Percentiles rank a stretch among this genome's conserved stretches.
Conservation (phyloP, 1,284 basidiomycete genomes). For the Apiotrichum montevideense region DNA sequence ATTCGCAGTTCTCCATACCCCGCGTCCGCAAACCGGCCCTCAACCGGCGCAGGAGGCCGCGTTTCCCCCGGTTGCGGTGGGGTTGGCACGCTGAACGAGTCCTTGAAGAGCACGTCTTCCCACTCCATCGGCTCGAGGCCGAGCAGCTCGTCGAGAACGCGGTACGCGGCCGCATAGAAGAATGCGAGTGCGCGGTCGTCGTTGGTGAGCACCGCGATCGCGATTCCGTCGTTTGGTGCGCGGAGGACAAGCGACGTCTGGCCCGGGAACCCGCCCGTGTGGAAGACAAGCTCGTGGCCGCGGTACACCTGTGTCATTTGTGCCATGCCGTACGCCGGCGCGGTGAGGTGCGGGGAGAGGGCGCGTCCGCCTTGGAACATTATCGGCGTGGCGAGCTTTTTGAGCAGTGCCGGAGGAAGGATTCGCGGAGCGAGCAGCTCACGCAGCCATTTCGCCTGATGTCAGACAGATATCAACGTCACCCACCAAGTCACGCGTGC, state of each 20-base stretch:
- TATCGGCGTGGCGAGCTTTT: neutral
- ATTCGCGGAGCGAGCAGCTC: slow-evolving; percentile 26
- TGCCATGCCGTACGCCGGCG: slow-evolving; percentile 16
- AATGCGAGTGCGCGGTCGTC: slow-evolving; percentile 10
- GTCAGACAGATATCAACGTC: neutral
- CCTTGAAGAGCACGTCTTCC: slow-evolving; percentile 4
- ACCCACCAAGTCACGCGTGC: slow-evolving; percentile 23
- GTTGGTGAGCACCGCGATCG: slow-evolving; percentile 18
- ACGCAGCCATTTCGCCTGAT: slow-evolving; percentile 21
- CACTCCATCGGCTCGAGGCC: slow-evolving; percentile 11
- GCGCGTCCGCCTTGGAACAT: neutral
- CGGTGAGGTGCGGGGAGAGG: neutral
- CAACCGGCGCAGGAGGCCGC: neutral
- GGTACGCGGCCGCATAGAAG: slow-evolving; percentile 7
- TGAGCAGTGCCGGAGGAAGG: slow-evolving; percentile 21
- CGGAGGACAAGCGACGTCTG: slow-evolving; percentile 13
- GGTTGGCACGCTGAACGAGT: neutral
- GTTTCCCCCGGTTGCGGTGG: neutral
- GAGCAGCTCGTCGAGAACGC: slow-evolving; percentile 22
- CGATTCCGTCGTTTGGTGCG: slow-evolving; percentile 13
- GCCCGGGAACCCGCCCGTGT: slow-evolving; percentile 20
- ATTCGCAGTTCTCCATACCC: slow-evolving; percentile 16
- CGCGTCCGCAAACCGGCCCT: slow-evolving; percentile 6
- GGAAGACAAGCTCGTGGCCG: slow-evolving; percentile 14
- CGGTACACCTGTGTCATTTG: slow-evolving; percentile 12